Evolutionary conservation across 2,329 filamentous ascomycete species (phyloP).

Genomic region (Blastomyces emzantsi): DNA sequence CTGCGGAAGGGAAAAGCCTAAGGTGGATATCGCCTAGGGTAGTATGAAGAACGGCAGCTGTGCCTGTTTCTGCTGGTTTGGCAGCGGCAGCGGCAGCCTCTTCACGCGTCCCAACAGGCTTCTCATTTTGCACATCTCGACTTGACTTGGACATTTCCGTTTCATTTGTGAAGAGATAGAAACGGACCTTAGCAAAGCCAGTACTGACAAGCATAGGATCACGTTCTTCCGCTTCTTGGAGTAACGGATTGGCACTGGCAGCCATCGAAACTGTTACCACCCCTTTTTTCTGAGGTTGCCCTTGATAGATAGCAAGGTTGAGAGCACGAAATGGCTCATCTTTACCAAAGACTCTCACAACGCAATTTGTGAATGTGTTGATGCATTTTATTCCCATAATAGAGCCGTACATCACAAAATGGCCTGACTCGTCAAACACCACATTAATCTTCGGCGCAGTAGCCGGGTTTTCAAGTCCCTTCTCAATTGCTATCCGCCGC

Average conservation of each 20-base stretch:
- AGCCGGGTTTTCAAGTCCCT: constrained; percentile 65
- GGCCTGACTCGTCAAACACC: constrained; percentile 88
- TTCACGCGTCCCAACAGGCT: constrained; percentile 59
- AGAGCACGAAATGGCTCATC: constrained; percentile 82
- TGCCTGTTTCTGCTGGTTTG: constrained; percentile 63
- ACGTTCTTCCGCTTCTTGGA: constrained; percentile 81
- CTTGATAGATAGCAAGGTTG: constrained; percentile 83
- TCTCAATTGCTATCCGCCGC: constrained; percentile 73
- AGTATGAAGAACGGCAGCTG: constrained; percentile 78
- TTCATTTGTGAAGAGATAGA: constrained; percentile 98
- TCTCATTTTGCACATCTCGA: constrained; percentile 91
- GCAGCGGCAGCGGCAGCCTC: constrained; percentile 39
- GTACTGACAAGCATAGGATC: constrained; percentile 85
- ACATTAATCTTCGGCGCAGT: constrained; percentile 69
- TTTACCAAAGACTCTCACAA: constrained; percentile 81
- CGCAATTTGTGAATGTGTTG: constrained; percentile 88
- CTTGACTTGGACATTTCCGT: constrained; percentile 71
- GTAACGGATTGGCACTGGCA: constrained; percentile 81
- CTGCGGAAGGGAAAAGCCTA: constrained; percentile 83
- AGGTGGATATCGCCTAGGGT: constrained; percentile 90
- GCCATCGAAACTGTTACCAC: constrained; percentile 96
- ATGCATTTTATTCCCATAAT: constrained; percentile 89
- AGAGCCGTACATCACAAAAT: constrained; percentile 92
- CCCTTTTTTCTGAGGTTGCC: constrained; percentile 87
- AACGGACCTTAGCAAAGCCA: constrained; percentile 76